Conservation (phyloP, 495 filamentous ascomycete species). For the Clohesyomyces aquaticus region DNA sequence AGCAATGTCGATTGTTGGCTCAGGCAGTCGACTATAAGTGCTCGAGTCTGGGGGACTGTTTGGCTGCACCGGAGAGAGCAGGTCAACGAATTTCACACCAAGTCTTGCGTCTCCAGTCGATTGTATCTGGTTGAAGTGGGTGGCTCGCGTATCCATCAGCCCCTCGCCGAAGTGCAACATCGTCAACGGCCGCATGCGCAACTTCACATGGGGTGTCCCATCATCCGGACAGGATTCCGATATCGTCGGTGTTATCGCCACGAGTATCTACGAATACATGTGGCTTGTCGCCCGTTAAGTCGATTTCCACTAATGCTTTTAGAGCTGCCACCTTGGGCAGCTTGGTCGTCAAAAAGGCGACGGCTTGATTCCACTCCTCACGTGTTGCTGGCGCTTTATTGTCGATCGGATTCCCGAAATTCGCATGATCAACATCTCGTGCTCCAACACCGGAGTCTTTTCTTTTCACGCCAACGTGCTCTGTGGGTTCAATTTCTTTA, state of each 20-base stretch:
- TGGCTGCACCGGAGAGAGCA: slow-evolving; percentile 16
- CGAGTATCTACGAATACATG: background rate
- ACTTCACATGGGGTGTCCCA: background rate
- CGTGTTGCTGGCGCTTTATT: background rate
- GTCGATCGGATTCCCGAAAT: background rate
- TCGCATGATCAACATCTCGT: background rate
- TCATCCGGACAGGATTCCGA: background rate
- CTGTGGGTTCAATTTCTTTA: too few relatives aligned
- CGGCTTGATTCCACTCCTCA: background rate
- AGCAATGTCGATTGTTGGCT: slow-evolving; percentile 12
- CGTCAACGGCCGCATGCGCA: background rate
- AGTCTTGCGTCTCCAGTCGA: slow-evolving; percentile 11
- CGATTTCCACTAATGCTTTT: background rate
- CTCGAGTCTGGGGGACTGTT: slow-evolving; percentile 7
- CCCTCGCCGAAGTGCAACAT: background rate
- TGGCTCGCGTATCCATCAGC: background rate
- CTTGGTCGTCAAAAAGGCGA: background rate
- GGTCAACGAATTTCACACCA: slow-evolving; percentile 15
- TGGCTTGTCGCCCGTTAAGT: background rate
- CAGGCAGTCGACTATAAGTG: slow-evolving; percentile 6
- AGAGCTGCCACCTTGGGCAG: background rate
- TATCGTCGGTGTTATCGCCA: background rate
- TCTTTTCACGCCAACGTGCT: background rate
- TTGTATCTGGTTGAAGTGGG: slow-evolving; percentile 15
- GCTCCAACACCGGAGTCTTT: background rate